These are phyloP conservation scores for Madurella mycetomatis DNA, from an alignment of 2,329 filamentous ascomycete genomes.

Conservation along the genomic window DNA sequence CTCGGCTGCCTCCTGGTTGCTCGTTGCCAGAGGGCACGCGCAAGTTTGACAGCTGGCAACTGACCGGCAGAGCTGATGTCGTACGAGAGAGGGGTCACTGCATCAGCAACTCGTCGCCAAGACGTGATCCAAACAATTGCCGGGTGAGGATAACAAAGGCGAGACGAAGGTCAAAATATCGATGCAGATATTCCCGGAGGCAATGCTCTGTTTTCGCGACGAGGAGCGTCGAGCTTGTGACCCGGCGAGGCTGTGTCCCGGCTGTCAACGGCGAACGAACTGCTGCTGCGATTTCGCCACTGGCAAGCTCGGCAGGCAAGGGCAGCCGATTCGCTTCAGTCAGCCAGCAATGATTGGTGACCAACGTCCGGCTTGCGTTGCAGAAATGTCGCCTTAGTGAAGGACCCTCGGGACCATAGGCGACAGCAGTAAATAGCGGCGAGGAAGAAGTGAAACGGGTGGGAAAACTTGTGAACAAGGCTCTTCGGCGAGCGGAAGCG, in stretches of 20 bases:
- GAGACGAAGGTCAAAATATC: background rate
- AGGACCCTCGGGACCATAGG: conserved; percentile 11
- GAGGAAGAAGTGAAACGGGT: conserved; percentile 8
- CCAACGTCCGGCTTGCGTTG: conserved; percentile 8
- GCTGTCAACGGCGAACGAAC: conserved; percentile 21
- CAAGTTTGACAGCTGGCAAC: conserved; percentile 20
- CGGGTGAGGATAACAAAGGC: conserved; percentile 3
- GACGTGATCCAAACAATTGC: background rate
- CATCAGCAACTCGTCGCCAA: background rate
- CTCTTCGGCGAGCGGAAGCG: background rate
- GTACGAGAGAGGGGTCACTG: conserved; percentile 20
- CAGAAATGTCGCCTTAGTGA: conserved; percentile 6
- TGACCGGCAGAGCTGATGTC: conserved; percentile 15
- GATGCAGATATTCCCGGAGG: background rate
- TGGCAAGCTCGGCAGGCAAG: conserved; percentile 11
- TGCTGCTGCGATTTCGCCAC: conserved; percentile 20
- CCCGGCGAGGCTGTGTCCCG: conserved; percentile 22
- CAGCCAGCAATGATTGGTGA: conserved; percentile 18
- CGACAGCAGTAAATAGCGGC: background rate
- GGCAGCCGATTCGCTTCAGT: background rate
- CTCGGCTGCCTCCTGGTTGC: conserved; percentile 19
- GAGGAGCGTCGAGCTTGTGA: conserved; percentile 14
- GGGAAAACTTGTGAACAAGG: background rate
- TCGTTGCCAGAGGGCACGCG: conserved; percentile 4
- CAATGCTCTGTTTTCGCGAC: background rate